Base-by-base conservation (phyloP, 2,329 filamentous ascomycete genomes). In the Fusarium kyushuense region DNA sequence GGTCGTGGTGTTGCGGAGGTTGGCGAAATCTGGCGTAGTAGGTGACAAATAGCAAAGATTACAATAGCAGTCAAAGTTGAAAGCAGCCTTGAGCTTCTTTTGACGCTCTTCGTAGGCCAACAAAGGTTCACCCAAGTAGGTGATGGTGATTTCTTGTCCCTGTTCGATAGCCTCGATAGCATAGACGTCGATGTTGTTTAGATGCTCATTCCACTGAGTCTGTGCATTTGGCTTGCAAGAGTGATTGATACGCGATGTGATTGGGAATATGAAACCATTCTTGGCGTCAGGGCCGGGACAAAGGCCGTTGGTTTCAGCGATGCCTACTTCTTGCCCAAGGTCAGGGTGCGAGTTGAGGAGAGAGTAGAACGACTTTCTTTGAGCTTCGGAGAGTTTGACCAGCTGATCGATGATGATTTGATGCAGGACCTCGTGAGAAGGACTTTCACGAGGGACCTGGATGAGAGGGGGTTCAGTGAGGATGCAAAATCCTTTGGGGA, bases 201-300 rank as follows among this genome's bases (percentile, higher is more conserved):
- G 56, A 5, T 57, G 42, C 3, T 53, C 54, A n/a, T 71, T 74
- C 72, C 74, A 77, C 4, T 48, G 56, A 17, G 69, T 61, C 41
- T 73, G 70, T 1, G 73, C 69, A 46, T 76, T 77, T 6, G 63
- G 64, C 2, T 41, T 45, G 56, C 75, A 78, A 10, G 72, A 71
- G 41, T 77, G 76, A 14, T 78, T 78, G 49, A 78, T 61, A 1
- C 71, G 72, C 11, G 67, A 70, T 11, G 70, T 62, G 8, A 59
- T 21, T 9, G 67, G 53, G 43, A 74, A 75, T 6, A 76, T 30
- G 29, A 67, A 70, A 7, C 38, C 49, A n/a, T 41, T 29, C 11
- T 36, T 19, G 12, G 47, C 21, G 3, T 47, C 13, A 7, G 57
- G 36, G 3, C 54, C 54, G 8, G 65, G 23, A 6, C 52, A 52